phyloP scores from a whole-genome alignment of 257 asterid species.

The Salvia splendens region DNA sequence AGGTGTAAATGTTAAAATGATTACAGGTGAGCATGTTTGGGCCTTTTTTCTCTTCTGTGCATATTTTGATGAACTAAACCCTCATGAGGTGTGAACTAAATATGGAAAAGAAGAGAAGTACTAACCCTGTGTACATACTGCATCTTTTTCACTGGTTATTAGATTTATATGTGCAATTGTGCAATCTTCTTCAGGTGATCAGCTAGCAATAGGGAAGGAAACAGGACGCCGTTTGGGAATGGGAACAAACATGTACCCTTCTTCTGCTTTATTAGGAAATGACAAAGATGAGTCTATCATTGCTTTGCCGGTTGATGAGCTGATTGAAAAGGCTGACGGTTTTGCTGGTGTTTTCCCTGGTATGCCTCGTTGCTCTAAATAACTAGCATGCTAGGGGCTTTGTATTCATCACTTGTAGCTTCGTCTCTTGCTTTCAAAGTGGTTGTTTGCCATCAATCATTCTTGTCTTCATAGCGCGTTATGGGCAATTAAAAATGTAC shows the following conservation, averaged over 20 bases:
- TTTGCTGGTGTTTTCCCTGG: slow-evolving; percentile 72
- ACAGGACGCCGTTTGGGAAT: slow-evolving; percentile 66
- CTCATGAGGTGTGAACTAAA: too few relatives aligned
- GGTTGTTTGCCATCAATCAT: slow-evolving; percentile 11
- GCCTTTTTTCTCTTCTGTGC: slow-evolving; percentile 7
- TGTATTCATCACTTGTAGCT: too few relatives aligned
- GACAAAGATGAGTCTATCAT: slow-evolving; percentile 58
- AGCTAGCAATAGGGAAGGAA: slow-evolving; percentile 66
- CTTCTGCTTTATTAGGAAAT: slow-evolving; percentile 59
- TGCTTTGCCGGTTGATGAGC: slow-evolving; percentile 58
- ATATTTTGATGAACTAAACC: slow-evolving; percentile 10
- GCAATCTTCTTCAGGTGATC: slow-evolving; percentile 48
- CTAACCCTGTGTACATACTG: background rate
- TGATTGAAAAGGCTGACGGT: slow-evolving; percentile 68
- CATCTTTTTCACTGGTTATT: slow-evolving; percentile 15
- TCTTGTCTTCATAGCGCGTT: background rate
- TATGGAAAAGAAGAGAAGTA: too few relatives aligned
- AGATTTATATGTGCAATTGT: slow-evolving; percentile 14
- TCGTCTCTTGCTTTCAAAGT: slow-evolving; percentile 18
- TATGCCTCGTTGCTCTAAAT: slow-evolving; percentile 29
- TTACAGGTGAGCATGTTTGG: slow-evolving; percentile 46
- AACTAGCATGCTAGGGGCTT: background rate
- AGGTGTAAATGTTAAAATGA: slow-evolving; percentile 62
- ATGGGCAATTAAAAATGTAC: background rate
- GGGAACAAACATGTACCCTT: slow-evolving; percentile 73